phyloP scores from a whole-genome alignment of 768 basidiomycete genomes.

The Amanita brunnescens region DNA sequence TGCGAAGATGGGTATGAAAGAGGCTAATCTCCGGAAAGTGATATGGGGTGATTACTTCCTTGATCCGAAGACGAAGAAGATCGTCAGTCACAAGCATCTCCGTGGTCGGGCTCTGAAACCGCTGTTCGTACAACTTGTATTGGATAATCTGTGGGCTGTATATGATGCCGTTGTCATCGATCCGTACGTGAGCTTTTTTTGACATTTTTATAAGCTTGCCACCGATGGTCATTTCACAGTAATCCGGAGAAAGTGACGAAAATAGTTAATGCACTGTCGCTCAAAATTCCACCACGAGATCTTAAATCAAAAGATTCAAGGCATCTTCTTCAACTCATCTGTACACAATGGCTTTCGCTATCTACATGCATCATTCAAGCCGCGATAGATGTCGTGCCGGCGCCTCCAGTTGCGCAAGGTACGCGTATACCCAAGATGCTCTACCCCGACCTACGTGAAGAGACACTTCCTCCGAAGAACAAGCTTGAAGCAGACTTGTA shows the following conservation, averaged over 20 bases:
- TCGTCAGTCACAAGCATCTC: slow-evolving; percentile 87
- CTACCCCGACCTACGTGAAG: slow-evolving; percentile 66
- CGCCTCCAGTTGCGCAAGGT: slow-evolving; percentile 74
- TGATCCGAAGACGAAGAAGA: slow-evolving; percentile 91
- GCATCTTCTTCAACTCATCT: slow-evolving; percentile 75
- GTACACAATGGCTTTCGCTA: slow-evolving; percentile 93
- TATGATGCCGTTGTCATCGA: slow-evolving; percentile 86
- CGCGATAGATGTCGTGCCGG: slow-evolving; percentile 88
- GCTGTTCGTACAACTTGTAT: slow-evolving; percentile 92
- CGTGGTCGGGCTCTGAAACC: slow-evolving; percentile 84
- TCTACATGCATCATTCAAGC: slow-evolving; percentile 90
- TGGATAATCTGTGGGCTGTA: slow-evolving; percentile 96
- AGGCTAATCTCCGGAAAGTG: slow-evolving; percentile 73
- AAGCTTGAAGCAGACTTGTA: slow-evolving; percentile 83
- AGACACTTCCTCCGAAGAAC: slow-evolving; percentile 54
- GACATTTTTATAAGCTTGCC: background rate
- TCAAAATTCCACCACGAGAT: slow-evolving; percentile 84
- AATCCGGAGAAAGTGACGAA: slow-evolving; percentile 85
- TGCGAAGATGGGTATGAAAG: slow-evolving; percentile 83
- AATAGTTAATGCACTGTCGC: slow-evolving; percentile 72
- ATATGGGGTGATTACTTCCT: slow-evolving; percentile 98
- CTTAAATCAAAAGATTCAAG: slow-evolving; percentile 87
- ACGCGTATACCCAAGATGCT: slow-evolving; percentile 87
- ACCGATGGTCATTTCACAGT: slow-evolving; percentile 31
- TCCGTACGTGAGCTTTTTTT: slow-evolving; percentile 57